These are phyloP conservation scores for Nothophytophthora sp. DNA, from an alignment of 352 stramenopile genomes.

Conservation along the genomic window DNA sequence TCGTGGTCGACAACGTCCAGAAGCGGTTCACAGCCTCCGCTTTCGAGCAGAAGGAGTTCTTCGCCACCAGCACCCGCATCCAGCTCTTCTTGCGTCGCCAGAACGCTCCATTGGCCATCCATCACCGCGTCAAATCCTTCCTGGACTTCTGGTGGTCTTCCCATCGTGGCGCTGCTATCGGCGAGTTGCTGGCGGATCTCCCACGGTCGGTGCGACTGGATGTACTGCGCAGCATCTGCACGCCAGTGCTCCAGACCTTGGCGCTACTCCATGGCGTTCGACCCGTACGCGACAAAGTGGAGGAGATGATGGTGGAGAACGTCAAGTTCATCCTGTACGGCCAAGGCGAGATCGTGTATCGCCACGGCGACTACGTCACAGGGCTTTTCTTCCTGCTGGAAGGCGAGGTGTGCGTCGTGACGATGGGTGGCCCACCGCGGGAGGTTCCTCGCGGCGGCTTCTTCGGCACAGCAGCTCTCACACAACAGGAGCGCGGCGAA, in stretches of 20 bases:
- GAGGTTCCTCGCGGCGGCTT: constrained; percentile 44
- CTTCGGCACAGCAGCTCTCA: constrained; percentile 41
- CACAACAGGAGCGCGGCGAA: constrained; percentile 2
- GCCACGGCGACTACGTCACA: constrained; percentile 40
- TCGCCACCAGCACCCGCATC: constrained; percentile 52
- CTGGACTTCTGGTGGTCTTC: constrained; percentile 68
- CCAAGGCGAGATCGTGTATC: constrained; percentile 50
- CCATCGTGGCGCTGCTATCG: constrained; percentile 42
- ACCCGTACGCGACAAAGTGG: constrained; percentile 20
- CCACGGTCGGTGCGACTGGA: constrained; percentile 37
- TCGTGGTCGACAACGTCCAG: constrained; percentile 54
- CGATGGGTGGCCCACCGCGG: neutral
- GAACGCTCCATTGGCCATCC: constrained; percentile 39
- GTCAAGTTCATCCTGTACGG: constrained; percentile 47
- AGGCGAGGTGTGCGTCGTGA: constrained; percentile 31
- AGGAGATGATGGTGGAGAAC: constrained; percentile 34
- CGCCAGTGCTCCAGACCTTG: constrained; percentile 42
- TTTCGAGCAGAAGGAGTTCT: constrained; percentile 62
- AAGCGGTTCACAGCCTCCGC: constrained; percentile 56
- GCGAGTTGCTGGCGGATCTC: constrained; percentile 41
- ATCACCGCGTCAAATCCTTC: constrained; percentile 54
- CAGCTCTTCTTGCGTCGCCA: constrained; percentile 53
- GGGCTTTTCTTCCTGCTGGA: constrained; percentile 52
- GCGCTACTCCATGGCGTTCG: constrained; percentile 30
- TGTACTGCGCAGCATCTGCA: constrained; percentile 45